Percentiles rank a stretch among this genome's conserved stretches.
These are phyloP conservation scores for Talaromyces funiculosus DNA, from an alignment of 2,329 filamentous ascomycete genomes.

Conservation along the genomic window DNA sequence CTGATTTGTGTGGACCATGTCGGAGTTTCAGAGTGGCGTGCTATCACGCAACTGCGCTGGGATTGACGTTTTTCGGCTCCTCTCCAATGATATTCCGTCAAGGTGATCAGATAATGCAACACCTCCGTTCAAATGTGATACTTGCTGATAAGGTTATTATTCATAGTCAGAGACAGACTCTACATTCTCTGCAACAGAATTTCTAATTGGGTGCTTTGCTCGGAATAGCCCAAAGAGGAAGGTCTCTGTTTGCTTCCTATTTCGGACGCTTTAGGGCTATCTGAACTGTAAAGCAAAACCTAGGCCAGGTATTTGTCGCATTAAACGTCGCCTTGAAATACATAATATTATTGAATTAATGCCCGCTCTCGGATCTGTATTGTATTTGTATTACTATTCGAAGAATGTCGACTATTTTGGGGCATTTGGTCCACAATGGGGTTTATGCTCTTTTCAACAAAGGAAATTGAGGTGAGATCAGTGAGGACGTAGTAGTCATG, in stretches of 20 bases:
- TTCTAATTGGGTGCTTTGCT: not conserved
- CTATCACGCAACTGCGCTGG: conserved; percentile 22
- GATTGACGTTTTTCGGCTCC: conserved; percentile 20
- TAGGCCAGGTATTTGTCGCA: not conserved
- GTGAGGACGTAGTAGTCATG: no score
- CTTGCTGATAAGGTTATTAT: not conserved
- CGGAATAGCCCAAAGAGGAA: not conserved
- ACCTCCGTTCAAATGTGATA: not conserved
- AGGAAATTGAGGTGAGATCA: no score
- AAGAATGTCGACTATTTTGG: not conserved
- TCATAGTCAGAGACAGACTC: not conserved
- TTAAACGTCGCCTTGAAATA: not conserved
- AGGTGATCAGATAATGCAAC: not conserved
- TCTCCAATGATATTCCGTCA: not conserved
- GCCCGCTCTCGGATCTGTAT: not conserved
- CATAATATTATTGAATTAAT: not conserved
- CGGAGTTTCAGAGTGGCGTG: conserved; percentile 4
- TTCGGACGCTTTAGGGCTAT: not conserved
- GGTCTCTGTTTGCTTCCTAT: not conserved
- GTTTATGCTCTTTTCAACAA: no score
- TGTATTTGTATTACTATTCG: no score
- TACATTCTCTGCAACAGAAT: not conserved
- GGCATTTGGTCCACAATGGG: not conserved
- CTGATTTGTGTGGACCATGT: not conserved
- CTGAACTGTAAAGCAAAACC: not conserved